These are phyloP conservation scores for Glebionis coronaria DNA, from an alignment of 129 eudicot genomes.

Conservation along the genomic window DNA sequence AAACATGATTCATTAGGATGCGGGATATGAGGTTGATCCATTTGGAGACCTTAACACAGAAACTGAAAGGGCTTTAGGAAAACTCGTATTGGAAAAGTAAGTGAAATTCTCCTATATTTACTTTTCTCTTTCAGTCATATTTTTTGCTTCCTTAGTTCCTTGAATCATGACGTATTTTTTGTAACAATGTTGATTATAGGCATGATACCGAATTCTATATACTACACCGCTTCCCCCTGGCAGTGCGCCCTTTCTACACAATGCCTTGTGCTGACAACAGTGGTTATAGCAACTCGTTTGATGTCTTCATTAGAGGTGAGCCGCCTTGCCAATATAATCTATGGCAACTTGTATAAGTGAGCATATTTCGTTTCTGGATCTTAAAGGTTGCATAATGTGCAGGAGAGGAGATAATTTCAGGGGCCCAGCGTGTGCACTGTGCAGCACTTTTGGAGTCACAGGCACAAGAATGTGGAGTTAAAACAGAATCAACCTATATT, in stretches of 20 bases:
- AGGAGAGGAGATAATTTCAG: conserved; percentile 96
- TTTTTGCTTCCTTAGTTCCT: not conserved
- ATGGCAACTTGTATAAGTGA: not conserved
- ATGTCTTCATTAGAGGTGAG: conserved; percentile 81
- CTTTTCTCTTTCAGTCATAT: not conserved
- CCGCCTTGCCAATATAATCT: not conserved
- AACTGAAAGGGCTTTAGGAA: conserved; percentile 73
- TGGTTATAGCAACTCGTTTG: conserved; percentile 80
- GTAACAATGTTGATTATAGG: conserved; percentile 30
- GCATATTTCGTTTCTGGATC: not conserved
- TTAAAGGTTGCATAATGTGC: conserved; percentile 1
- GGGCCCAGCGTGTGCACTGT: conserved; percentile 79
- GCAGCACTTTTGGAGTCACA: conserved; percentile 60
- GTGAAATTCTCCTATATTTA: conserved; percentile 10
- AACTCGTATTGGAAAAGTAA: conserved; percentile 76
- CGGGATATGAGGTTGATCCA: conserved; percentile 86
- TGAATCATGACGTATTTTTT: not conserved
- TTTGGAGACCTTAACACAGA: conserved; percentile 94
- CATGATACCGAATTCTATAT: conserved; percentile 86
- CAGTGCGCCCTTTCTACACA: conserved; percentile 85
- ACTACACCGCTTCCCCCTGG: conserved; percentile 79
- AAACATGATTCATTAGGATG: conserved; percentile 52
- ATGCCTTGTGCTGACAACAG: conserved; percentile 76
- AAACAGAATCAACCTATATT: conserved; percentile 66
- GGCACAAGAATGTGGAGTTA: conserved; percentile 63